Conservation (phyloP, 2,329 filamentous ascomycete genomes). For the Aspergillus sp. region DNA sequence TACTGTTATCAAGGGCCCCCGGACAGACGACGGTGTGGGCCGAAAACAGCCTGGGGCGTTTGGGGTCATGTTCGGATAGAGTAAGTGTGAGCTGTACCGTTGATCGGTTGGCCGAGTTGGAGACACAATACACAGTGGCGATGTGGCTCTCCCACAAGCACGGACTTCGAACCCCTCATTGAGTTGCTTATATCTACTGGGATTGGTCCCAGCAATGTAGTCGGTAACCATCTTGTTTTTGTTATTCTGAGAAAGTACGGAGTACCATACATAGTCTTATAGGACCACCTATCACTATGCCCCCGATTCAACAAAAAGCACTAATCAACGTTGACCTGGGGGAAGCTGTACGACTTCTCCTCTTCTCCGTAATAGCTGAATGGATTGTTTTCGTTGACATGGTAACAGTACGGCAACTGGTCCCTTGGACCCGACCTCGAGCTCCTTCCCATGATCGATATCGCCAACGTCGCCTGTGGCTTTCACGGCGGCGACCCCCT, state of each 20-base stretch:
- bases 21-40: neutral
- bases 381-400: neutral
- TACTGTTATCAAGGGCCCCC: neutral
- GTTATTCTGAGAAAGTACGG: neutral
- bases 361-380: neutral
- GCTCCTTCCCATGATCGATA: constrained; percentile 54
- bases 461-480: constrained; percentile 57
- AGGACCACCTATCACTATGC: constrained; percentile 28
- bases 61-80: neutral
- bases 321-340: constrained; percentile 45
- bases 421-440: constrained; percentile 52
- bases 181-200: neutral
- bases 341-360: constrained; percentile 28
- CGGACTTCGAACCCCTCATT: neutral
- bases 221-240: neutral
- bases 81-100: neutral
- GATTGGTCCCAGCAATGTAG: neutral
- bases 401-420: constrained; percentile 38
- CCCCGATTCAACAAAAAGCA: constrained; percentile 46
- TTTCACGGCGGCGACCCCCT: constrained; percentile 56
- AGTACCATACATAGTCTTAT: neutral
- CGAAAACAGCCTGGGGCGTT: neutral
- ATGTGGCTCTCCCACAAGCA: neutral
- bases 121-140: neutral
- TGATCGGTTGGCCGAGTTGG: neutral